phyloP scores from a whole-genome alignment of 1,284 basidiomycete genomes.

The Pascua sp. region DNA sequence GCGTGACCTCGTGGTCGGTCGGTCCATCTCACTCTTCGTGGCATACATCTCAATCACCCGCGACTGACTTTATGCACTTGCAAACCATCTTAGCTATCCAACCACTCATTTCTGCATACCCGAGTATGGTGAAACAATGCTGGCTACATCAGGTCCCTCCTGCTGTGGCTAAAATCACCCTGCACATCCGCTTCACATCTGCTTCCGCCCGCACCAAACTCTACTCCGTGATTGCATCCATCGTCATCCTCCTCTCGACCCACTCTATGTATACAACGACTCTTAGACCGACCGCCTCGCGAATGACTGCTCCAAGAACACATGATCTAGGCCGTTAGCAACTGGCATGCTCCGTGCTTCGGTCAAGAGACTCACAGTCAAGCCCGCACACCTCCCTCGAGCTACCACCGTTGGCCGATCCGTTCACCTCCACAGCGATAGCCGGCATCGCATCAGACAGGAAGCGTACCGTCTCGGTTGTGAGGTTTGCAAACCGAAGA shows the following conservation, averaged over 20 bases:
- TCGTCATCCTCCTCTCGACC: neutral
- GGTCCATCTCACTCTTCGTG: no score
- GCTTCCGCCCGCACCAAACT: neutral
- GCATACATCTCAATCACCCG: neutral
- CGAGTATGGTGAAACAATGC: neutral
- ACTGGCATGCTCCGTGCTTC: no score
- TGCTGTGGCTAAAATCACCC: neutral
- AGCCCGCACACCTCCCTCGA: conserved; percentile 17
- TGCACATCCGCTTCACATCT: neutral
- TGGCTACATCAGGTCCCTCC: neutral
- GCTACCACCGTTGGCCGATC: conserved; percentile 3
- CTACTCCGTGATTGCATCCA: conserved; percentile 2
- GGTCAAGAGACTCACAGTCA: conserved; percentile 37
- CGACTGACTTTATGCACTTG: neutral
- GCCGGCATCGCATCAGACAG: conserved; percentile 54
- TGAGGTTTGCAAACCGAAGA: conserved; percentile 78
- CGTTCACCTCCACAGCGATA: conserved; percentile 10
- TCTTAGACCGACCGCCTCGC: conserved; percentile 13
- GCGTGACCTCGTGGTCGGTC: no score
- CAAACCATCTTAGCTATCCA: neutral
- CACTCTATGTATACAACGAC: conserved; percentile 3
- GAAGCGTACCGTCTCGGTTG: conserved; percentile 74
- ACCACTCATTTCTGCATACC: neutral
- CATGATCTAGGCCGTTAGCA: conserved; percentile 26
- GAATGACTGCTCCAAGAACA: conserved; percentile 41